Base-by-base conservation (phyloP, 2,329 filamentous ascomycete species). In the Botryotinia calthae region DNA sequence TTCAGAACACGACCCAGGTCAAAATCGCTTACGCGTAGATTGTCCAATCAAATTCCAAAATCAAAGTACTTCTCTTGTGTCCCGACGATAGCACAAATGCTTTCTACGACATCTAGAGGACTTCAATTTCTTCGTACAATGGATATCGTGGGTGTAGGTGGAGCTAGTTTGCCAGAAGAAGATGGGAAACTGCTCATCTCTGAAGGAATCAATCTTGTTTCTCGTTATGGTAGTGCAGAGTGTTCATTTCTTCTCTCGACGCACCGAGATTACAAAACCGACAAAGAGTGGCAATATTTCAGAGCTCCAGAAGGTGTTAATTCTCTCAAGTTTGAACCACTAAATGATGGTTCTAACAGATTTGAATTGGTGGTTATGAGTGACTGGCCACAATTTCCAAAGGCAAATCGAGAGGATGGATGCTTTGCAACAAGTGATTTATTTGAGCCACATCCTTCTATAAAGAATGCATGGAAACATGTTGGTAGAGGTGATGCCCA, bases 201-300 rank as follows among this genome's bases (percentile, higher is more conserved):
- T 0, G 78, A 82, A 9, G 84, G 83, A 0, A 84, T 91, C 1
- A 87, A 86, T 14, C 84, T 91, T 7, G 81, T 90, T 1, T 91
- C 88, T 0, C 83, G 90, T 58, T 90, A 89, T 78, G 89, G 90
- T 2, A 91, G 88, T 76, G 87, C 88, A 14, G 89, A 92, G 78
- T 91, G 89, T 72, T 89, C 89, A 0, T 91, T 91, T 74, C 79
- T 91, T 22, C 83, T 91, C 78, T 90, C 87, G 5, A 91, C 89
- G 0, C 84, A 88, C 78, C 84, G 89, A 34, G 81, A 88, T 37
- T 91, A 87, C 72, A 73, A 56, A 31, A 31, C n/a, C 16, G 69
- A 71, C 34, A 84, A 81, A n/a, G 85, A 86, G 2, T 92, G 89
- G 89, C 85, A 90, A 74, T 90, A 87, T 74, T 82, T 91, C 1